Base-by-base conservation (phyloP, 345 rosid genomes). In the Cardiospermum halicacabum region DNA sequence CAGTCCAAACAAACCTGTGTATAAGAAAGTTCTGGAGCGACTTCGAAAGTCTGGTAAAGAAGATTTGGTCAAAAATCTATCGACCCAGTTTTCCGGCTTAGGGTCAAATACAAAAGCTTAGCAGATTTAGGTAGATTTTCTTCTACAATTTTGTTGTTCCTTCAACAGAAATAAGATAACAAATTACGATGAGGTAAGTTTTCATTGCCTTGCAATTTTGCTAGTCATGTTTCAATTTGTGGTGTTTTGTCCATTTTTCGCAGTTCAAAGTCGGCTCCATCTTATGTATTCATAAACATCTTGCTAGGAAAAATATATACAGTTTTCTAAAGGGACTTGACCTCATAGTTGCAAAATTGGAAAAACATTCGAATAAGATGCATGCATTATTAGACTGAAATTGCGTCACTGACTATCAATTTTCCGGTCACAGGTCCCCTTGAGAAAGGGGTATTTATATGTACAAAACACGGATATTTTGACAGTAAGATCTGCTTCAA, bases 1-100 rank as follows among this genome's bases (percentile, higher is more conserved):
- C 19, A 72, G 72, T 65, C 89, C 89, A n/a, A 30, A 72, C 25
- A 51, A 55, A 60, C 18, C 58, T 0, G 74, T 80, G 50, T 75
- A 80, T 60, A 49, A 15, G 72, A 69, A 25, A 54, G 81, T 79
- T 37, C 39, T 53, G 60, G 70, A 70, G 59, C 67, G 53, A 22
- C 84, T 84, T 39, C 28, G 25, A 61, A 68, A 60, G 58, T 60
- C 67, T 2, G 76, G 74, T 42, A 70, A 68, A 69, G 58, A 64
- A 37, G 69, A 74, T 50, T 39, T 80, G 60, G 79, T 74, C 7
- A 43, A 48, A 65, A 47, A 58, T 65, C 70, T 80, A 60, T n/a
- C 32, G 10, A 48, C 53, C 45, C 16, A 65, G 43, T 68, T 58
- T 21, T 57, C 72, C 54, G 28, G 64, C 24, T 40, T 47, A 15